Base-by-base conservation (phyloP, 1,284 basidiomycete species). In the Hymenochaete sp. region DNA sequence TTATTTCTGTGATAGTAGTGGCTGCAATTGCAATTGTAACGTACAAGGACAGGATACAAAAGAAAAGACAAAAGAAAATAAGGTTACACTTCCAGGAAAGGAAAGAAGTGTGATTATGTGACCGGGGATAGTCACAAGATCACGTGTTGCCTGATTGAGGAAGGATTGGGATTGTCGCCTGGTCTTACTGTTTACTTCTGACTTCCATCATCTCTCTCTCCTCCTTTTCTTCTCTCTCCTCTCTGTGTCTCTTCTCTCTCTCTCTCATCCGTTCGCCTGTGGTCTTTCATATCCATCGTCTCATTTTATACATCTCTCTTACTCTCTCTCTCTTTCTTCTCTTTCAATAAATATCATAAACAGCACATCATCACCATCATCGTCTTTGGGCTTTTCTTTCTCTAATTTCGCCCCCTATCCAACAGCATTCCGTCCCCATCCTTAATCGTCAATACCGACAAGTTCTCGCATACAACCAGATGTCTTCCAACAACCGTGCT, bases 401-500 rank as follows among this genome's bases (percentile, higher is more conserved):
- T 42, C 37, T 49, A 53, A 51, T 51, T 51, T 51, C 50, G 36
- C 29, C 42, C 19, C 27, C 9, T 42, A 14, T 22, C 43, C 36
- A 29, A 21, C 24, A 44, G 16, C 42, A 29, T 14, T n/a, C 14
- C 35, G 24, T 13, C 62, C 59, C 47, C 43, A 55, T 53, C 56
- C n/a, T 18, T 25, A 59, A 61, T 65, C 57, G 61, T 61, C 40
- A 59, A 56, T 60, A 61, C 59, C 45, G 63, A 5, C 13, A 6
- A 6, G 21, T n/a, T 35, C 13, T 47, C 49, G 50, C 48, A 44
- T 52, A 58, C 61, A 50, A 37, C 50, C 75, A 71, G 58, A 68
- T 71, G 54, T 61, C 70, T 39, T 65, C 73, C 59, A 81, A 73
- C 65, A 67, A 72, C 55, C 82, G 85, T 57, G 85, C 85, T 47